phyloP scores from a whole-genome alignment of 176 grass and related monocot genomes.

The Coix lacrymajobi region DNA sequence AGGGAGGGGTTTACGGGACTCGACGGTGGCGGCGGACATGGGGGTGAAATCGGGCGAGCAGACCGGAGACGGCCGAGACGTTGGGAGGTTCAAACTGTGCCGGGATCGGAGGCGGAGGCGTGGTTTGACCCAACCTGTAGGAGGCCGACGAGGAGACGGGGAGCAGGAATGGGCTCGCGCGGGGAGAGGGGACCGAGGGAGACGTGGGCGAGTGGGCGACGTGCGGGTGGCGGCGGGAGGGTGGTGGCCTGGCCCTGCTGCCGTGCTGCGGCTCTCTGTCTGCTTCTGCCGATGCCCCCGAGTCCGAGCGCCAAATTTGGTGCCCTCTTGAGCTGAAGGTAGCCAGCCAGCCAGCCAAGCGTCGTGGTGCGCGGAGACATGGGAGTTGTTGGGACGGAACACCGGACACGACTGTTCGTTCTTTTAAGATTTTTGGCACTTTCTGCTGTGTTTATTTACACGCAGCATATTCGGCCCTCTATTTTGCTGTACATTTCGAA shows the following conservation, averaged over 20 bases:
- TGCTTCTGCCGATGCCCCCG: neutral
- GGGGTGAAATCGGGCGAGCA: neutral
- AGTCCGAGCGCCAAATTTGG: no score
- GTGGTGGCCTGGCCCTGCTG: no score
- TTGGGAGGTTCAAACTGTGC: no score
- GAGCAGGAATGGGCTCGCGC: neutral
- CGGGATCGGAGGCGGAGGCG: neutral
- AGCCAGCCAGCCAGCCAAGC: no score
- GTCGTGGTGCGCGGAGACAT: no score
- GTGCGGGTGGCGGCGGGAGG: constrained; percentile 4
- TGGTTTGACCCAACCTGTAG: neutral
- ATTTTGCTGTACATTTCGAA: no score
- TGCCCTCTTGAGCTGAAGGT: no score
- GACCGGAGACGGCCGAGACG: neutral
- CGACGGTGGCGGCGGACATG: constrained; percentile 13
- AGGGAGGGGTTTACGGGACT: constrained; percentile 13
- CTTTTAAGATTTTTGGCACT: no score
- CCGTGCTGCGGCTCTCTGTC: neutral
- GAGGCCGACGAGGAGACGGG: neutral
- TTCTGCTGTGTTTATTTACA: neutral
- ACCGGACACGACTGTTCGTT: no score
- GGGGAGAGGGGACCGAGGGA: neutral
- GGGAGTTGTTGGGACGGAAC: no score
- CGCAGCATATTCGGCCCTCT: no score
- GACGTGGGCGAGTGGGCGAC: constrained; percentile 35